These are phyloP conservation scores for Rubia balearica DNA, from an alignment of 305 asterid species.

Conservation along the genomic window DNA sequence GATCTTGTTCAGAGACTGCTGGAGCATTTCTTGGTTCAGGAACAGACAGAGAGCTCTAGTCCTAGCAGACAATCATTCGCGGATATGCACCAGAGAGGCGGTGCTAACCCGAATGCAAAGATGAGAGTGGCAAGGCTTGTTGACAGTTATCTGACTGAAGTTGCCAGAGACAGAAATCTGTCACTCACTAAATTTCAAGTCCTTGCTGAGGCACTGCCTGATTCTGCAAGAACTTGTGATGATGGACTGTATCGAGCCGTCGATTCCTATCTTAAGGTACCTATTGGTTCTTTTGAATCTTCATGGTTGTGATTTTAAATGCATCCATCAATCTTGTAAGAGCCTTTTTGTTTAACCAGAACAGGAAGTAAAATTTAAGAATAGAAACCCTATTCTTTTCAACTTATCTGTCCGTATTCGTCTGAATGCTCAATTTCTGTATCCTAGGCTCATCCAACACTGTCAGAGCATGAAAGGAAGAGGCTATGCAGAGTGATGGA, in stretches of 20 bases:
- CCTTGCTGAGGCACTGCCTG: conserved; percentile 82
- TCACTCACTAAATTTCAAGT: conserved; percentile 76
- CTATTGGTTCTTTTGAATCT: background rate
- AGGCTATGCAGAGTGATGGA: conserved; percentile 92
- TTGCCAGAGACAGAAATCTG: conserved; percentile 63
- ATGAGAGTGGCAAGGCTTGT: conserved; percentile 86
- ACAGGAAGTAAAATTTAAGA: too few species aligned
- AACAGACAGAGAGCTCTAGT: conserved; percentile 67
- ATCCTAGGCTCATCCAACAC: conserved; percentile 75
- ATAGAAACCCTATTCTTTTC: too few species aligned
- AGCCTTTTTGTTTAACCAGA: too few species aligned
- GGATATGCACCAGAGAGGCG: conserved; percentile 42
- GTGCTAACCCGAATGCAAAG: conserved; percentile 45
- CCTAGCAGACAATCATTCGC: conserved; percentile 54
- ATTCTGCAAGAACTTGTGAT: conserved; percentile 77
- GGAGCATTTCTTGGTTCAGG: conserved; percentile 88
- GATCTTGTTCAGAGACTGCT: conserved; percentile 85
- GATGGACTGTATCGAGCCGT: conserved; percentile 84
- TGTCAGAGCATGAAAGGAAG: conserved; percentile 87
- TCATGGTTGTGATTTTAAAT: background rate
- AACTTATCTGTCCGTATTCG: background rate
- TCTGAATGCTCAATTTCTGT: background rate
- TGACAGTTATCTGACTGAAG: conserved; percentile 83
- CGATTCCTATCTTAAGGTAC: conserved; percentile 90
- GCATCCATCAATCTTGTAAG: too few species aligned